phyloP scores from a whole-genome alignment of 305 asterid species.

The Fraxinus nigra region DNA sequence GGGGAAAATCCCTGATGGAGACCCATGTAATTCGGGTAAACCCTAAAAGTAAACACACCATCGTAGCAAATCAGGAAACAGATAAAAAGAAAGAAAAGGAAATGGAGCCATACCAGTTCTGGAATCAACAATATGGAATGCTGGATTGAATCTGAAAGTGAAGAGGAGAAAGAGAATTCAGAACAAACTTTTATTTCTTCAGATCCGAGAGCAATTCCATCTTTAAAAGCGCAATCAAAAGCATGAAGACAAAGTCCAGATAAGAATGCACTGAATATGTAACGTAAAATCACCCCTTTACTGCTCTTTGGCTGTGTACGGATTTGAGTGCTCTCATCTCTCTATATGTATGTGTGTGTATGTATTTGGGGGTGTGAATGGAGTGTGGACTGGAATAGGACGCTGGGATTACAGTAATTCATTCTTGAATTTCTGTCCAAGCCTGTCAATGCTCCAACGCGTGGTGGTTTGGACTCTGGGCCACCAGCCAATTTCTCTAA shows the following conservation, averaged over 20 bases:
- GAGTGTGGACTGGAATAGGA: neutral
- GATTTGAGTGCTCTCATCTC: neutral
- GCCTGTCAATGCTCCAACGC: neutral
- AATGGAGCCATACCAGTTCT: neutral
- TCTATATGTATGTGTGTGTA: neutral
- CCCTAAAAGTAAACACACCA: neutral
- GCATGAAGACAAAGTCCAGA: neutral
- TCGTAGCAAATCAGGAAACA: neutral
- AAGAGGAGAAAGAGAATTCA: neutral
- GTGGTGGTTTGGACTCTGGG: neutral
- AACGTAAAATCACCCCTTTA: neutral
- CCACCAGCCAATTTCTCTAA: neutral
- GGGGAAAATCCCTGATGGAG: neutral
- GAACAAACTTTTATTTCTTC: neutral
- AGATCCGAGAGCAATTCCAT: neutral
- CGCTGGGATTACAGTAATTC: neutral
- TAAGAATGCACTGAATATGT: neutral
- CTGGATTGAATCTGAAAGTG: neutral
- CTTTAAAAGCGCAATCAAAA: neutral
- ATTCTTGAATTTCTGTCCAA: neutral
- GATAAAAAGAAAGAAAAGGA: neutral
- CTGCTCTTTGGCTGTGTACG: neutral
- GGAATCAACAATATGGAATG: neutral
- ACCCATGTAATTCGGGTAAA: neutral
- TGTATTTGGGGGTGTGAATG: neutral